Evolutionary conservation across 2,329 filamentous ascomycete species (phyloP).

Genomic region (Diaporthe sp.): DNA sequence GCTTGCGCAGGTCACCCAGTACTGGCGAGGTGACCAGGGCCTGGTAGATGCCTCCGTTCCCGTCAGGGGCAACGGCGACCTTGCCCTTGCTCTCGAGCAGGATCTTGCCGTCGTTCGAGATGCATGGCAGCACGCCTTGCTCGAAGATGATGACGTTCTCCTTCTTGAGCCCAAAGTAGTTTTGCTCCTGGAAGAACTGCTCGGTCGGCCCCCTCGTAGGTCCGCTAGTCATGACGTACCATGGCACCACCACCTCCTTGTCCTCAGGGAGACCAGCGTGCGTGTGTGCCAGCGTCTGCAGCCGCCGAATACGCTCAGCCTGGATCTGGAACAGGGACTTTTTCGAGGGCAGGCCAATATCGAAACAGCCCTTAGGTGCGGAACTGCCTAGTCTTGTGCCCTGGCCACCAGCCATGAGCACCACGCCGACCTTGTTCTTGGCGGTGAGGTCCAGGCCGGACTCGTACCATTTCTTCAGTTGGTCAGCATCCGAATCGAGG

Average conservation of each 20-base stretch:
- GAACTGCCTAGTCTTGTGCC: constrained; percentile 95
- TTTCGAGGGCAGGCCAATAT: constrained; percentile 91
- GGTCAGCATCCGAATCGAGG: constrained; percentile 84
- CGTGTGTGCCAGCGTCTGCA: constrained; percentile 84
- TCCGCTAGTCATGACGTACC: constrained; percentile 99
- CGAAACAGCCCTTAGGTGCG: constrained; percentile 96
- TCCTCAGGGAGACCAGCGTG: constrained; percentile 66
- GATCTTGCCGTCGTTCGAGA: constrained; percentile 98
- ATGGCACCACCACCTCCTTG: constrained; percentile 79
- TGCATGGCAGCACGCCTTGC: constrained; percentile 95
- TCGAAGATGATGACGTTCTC: constrained; percentile 94
- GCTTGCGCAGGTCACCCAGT: constrained; percentile 87
- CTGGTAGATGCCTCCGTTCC: constrained; percentile 97
- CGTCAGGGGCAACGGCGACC: constrained; percentile 95
- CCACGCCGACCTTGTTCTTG: constrained; percentile 83
- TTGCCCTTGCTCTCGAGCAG: constrained; percentile 90
- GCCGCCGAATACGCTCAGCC: constrained; percentile 90
- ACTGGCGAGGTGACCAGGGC: constrained; percentile 85
- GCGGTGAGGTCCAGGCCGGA: constrained; percentile 84
- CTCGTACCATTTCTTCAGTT: constrained; percentile 88
- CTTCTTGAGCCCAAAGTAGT: constrained; percentile 89
- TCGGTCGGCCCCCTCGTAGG: constrained; percentile 94
- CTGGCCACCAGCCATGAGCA: constrained; percentile 97
- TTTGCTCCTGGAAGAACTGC: constrained; percentile 89
- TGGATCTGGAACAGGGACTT: constrained; percentile 99